Evolutionary conservation across 1,284 basidiomycete genomes (phyloP).

Genomic region (Cryptococcus floricola): DNA sequence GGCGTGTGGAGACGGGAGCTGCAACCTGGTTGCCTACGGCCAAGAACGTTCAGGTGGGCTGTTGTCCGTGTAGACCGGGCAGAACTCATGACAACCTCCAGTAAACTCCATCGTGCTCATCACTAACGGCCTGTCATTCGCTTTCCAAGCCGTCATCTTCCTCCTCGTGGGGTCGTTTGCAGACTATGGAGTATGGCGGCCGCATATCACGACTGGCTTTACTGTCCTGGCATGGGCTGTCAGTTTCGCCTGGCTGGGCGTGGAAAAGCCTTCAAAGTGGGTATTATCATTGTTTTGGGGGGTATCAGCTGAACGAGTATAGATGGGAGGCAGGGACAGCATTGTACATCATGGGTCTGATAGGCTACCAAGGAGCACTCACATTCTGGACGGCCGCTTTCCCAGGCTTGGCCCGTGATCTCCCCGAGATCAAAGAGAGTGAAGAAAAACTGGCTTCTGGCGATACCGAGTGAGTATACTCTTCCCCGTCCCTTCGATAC

Average conservation of each 20-base stretch:
- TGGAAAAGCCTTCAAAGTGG: slow-evolving; percentile 30
- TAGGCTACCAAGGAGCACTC: slow-evolving; percentile 71
- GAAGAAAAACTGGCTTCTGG: slow-evolving; percentile 60
- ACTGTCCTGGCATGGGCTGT: slow-evolving; percentile 74
- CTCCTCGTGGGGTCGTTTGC: slow-evolving; percentile 35
- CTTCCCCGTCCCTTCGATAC: slow-evolving; percentile 56
- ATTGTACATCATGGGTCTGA: slow-evolving; percentile 76
- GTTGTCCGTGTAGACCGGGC: background rate
- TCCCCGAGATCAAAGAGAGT: slow-evolving; percentile 61
- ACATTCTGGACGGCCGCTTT: slow-evolving; percentile 76
- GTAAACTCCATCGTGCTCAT: slow-evolving; percentile 70
- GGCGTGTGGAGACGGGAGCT: slow-evolving; percentile 33
- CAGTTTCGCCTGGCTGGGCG: slow-evolving; percentile 69
- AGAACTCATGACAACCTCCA: slow-evolving; percentile 3
- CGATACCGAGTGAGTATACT: slow-evolving; percentile 49
- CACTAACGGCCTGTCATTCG: slow-evolving; percentile 71
- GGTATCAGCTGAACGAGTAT: background rate
- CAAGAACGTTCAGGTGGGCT: slow-evolving; percentile 30
- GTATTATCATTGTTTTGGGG: background rate
- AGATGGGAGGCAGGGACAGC: slow-evolving; percentile 72
- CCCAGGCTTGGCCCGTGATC: slow-evolving; percentile 75
- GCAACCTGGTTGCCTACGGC: slow-evolving; percentile 34
- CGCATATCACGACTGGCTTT: slow-evolving; percentile 66
- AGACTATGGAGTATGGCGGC: slow-evolving; percentile 73
- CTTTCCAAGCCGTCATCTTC: slow-evolving; percentile 57